These are phyloP conservation scores for Lecanicillium sp. DNA, from an alignment of 2,329 filamentous ascomycete genomes.

Conservation along the genomic window DNA sequence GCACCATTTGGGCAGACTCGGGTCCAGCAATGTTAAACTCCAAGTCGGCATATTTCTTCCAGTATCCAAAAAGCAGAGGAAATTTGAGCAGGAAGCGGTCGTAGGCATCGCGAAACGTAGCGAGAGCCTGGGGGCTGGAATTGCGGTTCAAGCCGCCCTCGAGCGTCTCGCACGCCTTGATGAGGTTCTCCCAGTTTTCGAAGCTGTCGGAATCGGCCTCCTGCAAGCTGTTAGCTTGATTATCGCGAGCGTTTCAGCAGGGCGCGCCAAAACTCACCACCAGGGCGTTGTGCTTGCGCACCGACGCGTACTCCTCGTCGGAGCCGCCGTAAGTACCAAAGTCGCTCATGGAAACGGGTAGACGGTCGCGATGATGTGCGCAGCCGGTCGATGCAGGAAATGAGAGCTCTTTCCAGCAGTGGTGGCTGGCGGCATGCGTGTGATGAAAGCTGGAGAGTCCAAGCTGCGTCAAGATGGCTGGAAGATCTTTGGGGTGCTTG, in stretches of 20 bases:
- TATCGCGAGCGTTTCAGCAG: no score
- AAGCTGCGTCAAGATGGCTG: background rate
- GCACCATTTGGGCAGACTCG: conserved; percentile 93
- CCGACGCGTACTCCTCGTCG: conserved; percentile 76
- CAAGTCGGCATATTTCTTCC: conserved; percentile 98
- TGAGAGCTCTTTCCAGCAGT: no score
- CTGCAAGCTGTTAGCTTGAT: conserved; percentile 29
- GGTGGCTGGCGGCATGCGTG: background rate
- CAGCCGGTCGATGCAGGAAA: background rate
- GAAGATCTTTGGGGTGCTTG: conserved; percentile 1
- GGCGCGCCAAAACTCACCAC: conserved; percentile 47
- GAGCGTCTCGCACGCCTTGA: conserved; percentile 73
- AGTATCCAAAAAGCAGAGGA: conserved; percentile 93
- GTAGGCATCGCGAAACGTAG: conserved; percentile 79
- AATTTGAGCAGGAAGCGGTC: conserved; percentile 93
- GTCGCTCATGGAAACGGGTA: conserved; percentile 54
- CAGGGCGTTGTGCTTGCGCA: conserved; percentile 71
- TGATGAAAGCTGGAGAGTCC: background rate
- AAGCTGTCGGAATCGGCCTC: conserved; percentile 79
- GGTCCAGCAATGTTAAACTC: conserved; percentile 96
- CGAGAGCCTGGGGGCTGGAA: conserved; percentile 88
- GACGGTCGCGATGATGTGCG: conserved; percentile 9
- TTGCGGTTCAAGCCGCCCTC: conserved; percentile 95
- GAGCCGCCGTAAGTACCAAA: conserved; percentile 63
- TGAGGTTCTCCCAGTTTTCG: conserved; percentile 89